phyloP scores from a whole-genome alignment of 2,329 filamentous ascomycete species.

The Tolypocladium nubicola region DNA sequence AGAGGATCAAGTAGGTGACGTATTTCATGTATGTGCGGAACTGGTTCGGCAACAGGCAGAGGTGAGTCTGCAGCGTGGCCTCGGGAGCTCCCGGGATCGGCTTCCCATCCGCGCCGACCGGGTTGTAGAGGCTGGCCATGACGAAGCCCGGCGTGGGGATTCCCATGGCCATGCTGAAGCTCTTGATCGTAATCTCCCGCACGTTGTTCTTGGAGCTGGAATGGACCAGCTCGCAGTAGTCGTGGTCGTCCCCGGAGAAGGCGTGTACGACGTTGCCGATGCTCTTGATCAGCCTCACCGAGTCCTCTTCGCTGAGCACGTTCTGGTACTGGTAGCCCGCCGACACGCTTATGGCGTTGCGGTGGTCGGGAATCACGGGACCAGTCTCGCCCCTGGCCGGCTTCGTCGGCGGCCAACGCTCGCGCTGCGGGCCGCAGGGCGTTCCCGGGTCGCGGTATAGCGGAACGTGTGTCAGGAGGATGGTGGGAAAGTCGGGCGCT shows the following conservation, averaged over 20 bases:
- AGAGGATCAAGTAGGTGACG: constrained; percentile 47
- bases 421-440: constrained; percentile 77
- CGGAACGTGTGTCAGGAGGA: constrained; percentile 85
- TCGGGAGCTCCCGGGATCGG: constrained; percentile 31
- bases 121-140: constrained; percentile 87
- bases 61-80: constrained; percentile 70
- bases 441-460: constrained; percentile 74
- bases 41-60: constrained; percentile 86
- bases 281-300: constrained; percentile 62
- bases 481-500: constrained; percentile 63
- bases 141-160: constrained; percentile 79
- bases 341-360: constrained; percentile 67
- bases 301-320: constrained; percentile 69
- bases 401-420: constrained; percentile 66
- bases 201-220: constrained; percentile 54
- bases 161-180: constrained; percentile 92
- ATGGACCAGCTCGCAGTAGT: constrained; percentile 89
- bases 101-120: constrained; percentile 53
- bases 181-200: constrained; percentile 89
- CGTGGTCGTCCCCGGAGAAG: constrained; percentile 95
- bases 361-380: constrained; percentile 50
- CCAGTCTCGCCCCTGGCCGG: constrained; percentile 46
- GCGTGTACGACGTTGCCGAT: constrained; percentile 75
- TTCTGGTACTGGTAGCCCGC: constrained; percentile 95
- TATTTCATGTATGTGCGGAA: constrained; percentile 77